Percentiles rank a stretch among this genome's conserved stretches.
These are phyloP conservation scores for Calocera viscosa DNA, from an alignment of 768 basidiomycete genomes.

Conservation along the genomic window DNA sequence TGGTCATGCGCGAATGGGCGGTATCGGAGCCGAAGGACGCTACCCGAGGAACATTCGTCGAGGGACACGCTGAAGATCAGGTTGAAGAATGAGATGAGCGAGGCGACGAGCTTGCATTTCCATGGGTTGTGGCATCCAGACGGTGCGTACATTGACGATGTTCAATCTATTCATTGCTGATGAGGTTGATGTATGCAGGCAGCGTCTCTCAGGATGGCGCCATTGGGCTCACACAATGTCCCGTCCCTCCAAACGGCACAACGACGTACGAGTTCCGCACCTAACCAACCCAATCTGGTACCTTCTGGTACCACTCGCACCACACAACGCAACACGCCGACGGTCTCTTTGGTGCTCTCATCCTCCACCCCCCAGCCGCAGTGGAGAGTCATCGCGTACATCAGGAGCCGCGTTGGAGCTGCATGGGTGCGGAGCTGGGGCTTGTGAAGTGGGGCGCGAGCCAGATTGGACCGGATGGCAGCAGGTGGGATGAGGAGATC, in stretches of 20 bases:
- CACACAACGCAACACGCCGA: constrained; percentile 14
- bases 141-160: no score
- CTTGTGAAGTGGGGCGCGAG: no score
- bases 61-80: constrained; percentile 15
- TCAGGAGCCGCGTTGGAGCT: background rate
- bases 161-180: constrained; percentile 8
- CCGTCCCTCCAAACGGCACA: background rate
- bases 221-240: constrained; percentile 10
- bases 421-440: background rate
- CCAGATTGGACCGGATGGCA: no score
- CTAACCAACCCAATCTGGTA: background rate
- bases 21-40: no score
- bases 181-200: no score
- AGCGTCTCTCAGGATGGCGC: constrained; percentile 9
- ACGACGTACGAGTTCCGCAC: constrained; percentile 5
- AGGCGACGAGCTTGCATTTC: constrained; percentile 14
- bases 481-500: constrained; percentile 11
- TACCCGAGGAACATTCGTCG: no score
- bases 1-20: no score
- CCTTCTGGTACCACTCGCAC: constrained; percentile 17
- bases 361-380: constrained; percentile 12
- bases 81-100: constrained; percentile 12
- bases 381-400: background rate
- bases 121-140: constrained; percentile 17
- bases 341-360: constrained; percentile 17